Evolutionary conservation across 2,329 filamentous ascomycete species (phyloP), one percentile per base, ranked within the genome.

Genomic region (Talaromyces sp.): DNA sequence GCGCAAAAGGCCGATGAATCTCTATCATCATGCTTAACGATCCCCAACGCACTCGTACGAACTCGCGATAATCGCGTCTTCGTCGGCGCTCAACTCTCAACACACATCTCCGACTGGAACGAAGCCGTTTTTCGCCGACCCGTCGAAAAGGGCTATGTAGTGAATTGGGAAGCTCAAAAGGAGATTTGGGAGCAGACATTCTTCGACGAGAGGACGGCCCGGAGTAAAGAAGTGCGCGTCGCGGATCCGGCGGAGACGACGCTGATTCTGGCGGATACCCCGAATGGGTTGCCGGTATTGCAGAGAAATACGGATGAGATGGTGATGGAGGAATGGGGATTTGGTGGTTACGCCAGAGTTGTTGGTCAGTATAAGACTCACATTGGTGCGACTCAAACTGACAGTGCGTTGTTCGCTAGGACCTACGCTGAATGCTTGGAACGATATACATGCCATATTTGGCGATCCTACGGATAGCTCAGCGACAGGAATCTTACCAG

Each of bases 301-400:
- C 93, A 97, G 77, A 87, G 89, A 45, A 95, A 97, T 75, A 93
- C 92, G 71, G 95, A 99, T 73, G 94, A 99, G 81, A 92, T 99
- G 74, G 87, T 98, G 1, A 98, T 99, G 81, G 95, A 99, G 75
- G 93, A 98, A 75, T 99, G 95, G 80, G 92, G 92, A 2, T 99
- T 99, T 77, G 86, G 89, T 11, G 90, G 90, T 69, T 96, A 96
- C 78, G 90, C 90, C 69, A 87, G 95, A 67, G 88, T 87, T 65
- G 82, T 91, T 68, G 91, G 91, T 85, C 74, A 70, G 82, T 86
- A 67, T 35, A 58, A 24, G 24, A 13, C 8, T 48, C 27, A n/a
- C 11, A 31, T 45, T 16, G 3, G 27, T 19, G 3, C 22, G 45
- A 31, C 14, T 43, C 6, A 31, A 43, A 11, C 11, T 37, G 7